Conservation (phyloP, 2,329 filamentous ascomycete species). For the Trichophyton verrucosum region DNA sequence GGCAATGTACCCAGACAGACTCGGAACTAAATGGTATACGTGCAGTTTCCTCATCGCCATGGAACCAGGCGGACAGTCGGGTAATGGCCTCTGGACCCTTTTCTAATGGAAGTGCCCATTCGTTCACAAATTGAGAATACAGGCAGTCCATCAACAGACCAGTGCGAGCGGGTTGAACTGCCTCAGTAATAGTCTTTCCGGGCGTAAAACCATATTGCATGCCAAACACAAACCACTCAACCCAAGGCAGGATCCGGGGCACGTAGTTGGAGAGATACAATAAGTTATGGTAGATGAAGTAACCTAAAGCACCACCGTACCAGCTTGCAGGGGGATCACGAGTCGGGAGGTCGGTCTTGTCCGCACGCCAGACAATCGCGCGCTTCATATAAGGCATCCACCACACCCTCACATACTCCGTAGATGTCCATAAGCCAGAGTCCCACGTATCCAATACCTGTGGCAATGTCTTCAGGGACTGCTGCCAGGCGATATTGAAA, state of each 20-base stretch:
- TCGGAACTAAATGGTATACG: constrained; percentile 70
- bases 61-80: constrained; percentile 77
- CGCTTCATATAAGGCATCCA: constrained; percentile 90
- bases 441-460: constrained; percentile 62
- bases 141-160: constrained; percentile 93
- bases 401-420: constrained; percentile 90
- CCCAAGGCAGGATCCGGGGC: constrained; percentile 67
- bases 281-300: constrained; percentile 83
- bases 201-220: constrained; percentile 85
- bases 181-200: constrained; percentile 54
- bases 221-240: constrained; percentile 94
- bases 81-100: constrained; percentile 77
- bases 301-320: constrained; percentile 72
- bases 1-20: constrained; percentile 74
- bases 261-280: constrained; percentile 67
- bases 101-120: constrained; percentile 83
- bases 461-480: constrained; percentile 59
- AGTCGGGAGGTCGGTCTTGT: constrained; percentile 55
- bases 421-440: constrained; percentile 62
- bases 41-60: constrained; percentile 56
- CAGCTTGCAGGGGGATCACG: constrained; percentile 54
- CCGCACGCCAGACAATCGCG: constrained; percentile 81
- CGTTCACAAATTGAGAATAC: constrained; percentile 97
- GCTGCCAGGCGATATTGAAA: constrained; percentile 77
- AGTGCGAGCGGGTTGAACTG: constrained; percentile 64